Base-by-base conservation (phyloP, 2,329 filamentous ascomycete genomes). In the Fusarium mexicanum region DNA sequence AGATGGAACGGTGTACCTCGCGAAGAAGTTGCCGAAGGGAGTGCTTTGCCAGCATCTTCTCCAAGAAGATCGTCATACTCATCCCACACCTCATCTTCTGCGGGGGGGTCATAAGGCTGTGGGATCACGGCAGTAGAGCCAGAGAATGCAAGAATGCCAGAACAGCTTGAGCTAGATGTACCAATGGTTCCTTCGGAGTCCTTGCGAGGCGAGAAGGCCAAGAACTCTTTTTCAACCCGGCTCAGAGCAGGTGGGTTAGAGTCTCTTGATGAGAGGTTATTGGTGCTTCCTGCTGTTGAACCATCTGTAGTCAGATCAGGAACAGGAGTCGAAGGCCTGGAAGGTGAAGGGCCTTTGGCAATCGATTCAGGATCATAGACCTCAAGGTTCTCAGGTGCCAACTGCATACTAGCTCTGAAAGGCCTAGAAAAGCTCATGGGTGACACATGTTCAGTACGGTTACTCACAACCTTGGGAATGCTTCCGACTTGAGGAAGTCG, bases 51-150 rank as follows among this genome's bases (percentile, higher is more conserved):
- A 2, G 80, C 80, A 16, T 86, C 87, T 17, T 94, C 91, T 60
- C 93, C 93, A 61, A 98, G 89, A 18, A 98, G 85, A 77, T 98
- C 96, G 74, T 98, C 92, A 79, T 97, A 98, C 82, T 97, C 96
- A 59, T 95, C 92, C 96, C 96, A 98, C 4, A 98, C 89, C 79
- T 98, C 96, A 77, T 98, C 96, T 74, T 97, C 93, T 2, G 85
- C 90, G 8, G 92, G 87, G 0, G 90, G 91, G 8, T 91, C 90
- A 50, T 86, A 86, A 4, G 89, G 86, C 7, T 86, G 84, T 2
- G 93, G 92, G 29, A 93, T 85, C 6, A 94, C 83, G 12, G 93
- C 91, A 22, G 91, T 93, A 8, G 91, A 90, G 11, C 88, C 88
- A 18, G 87, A 86, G 72, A 88, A 91, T 63, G 88, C 90, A 58